Percentiles rank a stretch among this genome's conserved stretches.
These are phyloP conservation scores for Rhizoctonia solani DNA, from an alignment of 1,284 basidiomycete species.

Conservation along the genomic window DNA sequence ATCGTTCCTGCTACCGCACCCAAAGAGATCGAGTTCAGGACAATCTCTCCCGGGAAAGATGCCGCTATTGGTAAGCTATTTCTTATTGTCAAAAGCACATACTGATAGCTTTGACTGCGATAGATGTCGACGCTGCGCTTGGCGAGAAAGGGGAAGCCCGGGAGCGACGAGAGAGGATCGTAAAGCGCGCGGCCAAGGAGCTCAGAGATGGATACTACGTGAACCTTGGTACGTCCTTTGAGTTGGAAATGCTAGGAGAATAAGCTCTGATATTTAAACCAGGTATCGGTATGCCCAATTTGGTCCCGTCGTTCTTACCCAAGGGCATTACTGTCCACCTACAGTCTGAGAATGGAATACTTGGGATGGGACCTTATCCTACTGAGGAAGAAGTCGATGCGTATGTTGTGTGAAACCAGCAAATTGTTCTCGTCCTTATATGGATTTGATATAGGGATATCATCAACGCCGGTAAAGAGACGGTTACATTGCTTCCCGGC, in stretches of 20 bases:
- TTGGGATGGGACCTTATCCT: conserved; percentile 93
- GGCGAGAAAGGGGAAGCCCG: conserved; percentile 57
- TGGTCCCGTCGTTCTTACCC: conserved; percentile 82
- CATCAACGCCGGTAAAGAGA: conserved; percentile 97
- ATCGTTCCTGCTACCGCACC: conserved; percentile 77
- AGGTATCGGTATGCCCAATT: conserved; percentile 84
- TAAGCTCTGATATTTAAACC: background rate
- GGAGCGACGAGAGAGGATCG: conserved; percentile 70
- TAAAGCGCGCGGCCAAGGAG: conserved; percentile 85
- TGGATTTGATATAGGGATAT: conserved; percentile 62
- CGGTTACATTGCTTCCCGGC: conserved; percentile 88
- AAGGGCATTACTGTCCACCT: conserved; percentile 85
- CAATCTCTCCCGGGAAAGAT: conserved; percentile 59
- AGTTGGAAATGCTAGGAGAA: conserved; percentile 45
- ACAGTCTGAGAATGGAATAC: conserved; percentile 93
- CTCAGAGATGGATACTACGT: conserved; percentile 87
- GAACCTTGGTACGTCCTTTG: conserved; percentile 57
- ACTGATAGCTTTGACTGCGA: conserved; percentile 39
- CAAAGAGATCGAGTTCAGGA: conserved; percentile 80
- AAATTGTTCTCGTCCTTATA: conserved; percentile 32
- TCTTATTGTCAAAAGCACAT: conserved; percentile 2
- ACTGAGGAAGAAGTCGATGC: conserved; percentile 85
- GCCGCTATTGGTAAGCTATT: conserved; percentile 3
- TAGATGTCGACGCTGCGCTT: conserved; percentile 44
- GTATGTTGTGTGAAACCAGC: conserved; percentile 60